phyloP scores from a whole-genome alignment of 768 basidiomycete species.

The Amanita jacksonii region DNA sequence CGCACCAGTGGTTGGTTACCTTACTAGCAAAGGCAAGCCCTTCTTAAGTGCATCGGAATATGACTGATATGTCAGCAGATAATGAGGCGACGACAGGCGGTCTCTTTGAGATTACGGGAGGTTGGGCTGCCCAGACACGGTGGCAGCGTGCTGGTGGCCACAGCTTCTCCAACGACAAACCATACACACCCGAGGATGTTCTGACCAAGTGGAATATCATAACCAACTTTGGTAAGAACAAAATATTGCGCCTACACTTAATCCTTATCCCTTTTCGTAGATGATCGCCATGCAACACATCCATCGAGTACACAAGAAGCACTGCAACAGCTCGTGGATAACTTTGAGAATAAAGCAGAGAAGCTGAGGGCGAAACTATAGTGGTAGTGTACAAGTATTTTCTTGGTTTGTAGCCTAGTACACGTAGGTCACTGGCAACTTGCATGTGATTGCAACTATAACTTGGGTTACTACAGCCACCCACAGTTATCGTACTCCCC shows the following conservation, averaged over 20 bases:
- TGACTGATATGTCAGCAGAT: slow-evolving; percentile 25
- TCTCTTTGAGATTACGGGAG: slow-evolving; percentile 82
- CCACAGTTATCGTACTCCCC: too few relatives aligned
- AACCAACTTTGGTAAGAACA: slow-evolving; percentile 67
- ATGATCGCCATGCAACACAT: slow-evolving; percentile 76
- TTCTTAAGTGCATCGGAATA: neutral
- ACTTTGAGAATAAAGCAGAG: slow-evolving; percentile 39
- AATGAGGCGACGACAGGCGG: slow-evolving; percentile 65
- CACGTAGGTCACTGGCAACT: neutral
- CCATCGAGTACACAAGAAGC: slow-evolving; percentile 69
- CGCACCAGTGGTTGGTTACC: slow-evolving; percentile 87
- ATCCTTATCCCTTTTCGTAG: slow-evolving; percentile 26
- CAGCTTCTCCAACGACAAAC: slow-evolving; percentile 74
- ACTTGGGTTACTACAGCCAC: too few relatives aligned
- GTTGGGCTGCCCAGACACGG: slow-evolving; percentile 86
- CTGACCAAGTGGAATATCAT: slow-evolving; percentile 72
- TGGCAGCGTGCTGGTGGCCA: slow-evolving; percentile 89
- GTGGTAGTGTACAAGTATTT: slow-evolving; percentile 10
- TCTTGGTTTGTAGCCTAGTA: neutral
- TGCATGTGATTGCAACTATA: slow-evolving; percentile 16
- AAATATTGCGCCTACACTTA: neutral
- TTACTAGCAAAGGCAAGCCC: slow-evolving; percentile 58
- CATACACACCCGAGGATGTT: slow-evolving; percentile 74
- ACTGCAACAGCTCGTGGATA: slow-evolving; percentile 53
- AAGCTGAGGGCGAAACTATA: slow-evolving; percentile 44